These are phyloP conservation scores for Colletotrichum plurivorum DNA, from an alignment of 2,329 filamentous ascomycete genomes.

Conservation along the genomic window DNA sequence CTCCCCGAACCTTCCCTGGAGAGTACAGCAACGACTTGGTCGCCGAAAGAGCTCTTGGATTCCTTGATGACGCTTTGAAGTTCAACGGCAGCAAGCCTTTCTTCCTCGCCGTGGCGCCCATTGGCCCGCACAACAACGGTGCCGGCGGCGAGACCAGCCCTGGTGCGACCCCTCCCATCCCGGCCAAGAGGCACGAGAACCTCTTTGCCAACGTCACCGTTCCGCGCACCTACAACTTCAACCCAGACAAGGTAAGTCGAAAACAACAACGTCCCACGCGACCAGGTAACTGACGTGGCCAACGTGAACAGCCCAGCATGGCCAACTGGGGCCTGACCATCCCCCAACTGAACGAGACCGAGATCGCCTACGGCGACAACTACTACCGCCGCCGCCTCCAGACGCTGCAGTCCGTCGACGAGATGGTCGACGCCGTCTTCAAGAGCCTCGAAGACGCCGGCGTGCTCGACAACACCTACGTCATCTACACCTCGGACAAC, in stretches of 20 bases:
- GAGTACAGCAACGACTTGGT: conserved; percentile 69
- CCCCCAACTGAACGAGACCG: conserved; percentile 54
- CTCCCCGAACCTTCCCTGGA: conserved; percentile 47
- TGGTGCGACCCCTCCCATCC: conserved; percentile 60
- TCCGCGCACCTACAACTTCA: conserved; percentile 76
- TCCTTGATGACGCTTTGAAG: conserved; percentile 72
- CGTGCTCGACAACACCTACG: conserved; percentile 73
- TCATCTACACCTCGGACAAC: conserved; percentile 73
- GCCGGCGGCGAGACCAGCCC: conserved; percentile 32
- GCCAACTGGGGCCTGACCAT: conserved; percentile 64
- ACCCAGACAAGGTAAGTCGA: conserved; percentile 67
- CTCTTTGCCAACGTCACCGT: conserved; percentile 73
- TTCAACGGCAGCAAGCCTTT: conserved; percentile 69
- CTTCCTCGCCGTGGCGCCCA: conserved; percentile 76
- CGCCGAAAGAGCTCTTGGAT: conserved; percentile 68
- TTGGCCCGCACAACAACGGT: conserved; percentile 75
- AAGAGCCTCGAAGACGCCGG: conserved; percentile 61
- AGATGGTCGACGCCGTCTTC: conserved; percentile 65
- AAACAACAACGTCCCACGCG: no score
- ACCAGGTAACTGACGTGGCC: no score
- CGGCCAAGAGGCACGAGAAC: conserved; percentile 72
- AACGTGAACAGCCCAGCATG: conserved; percentile 49
- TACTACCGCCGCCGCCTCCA: conserved; percentile 67
- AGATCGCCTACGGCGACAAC: conserved; percentile 63
- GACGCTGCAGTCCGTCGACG: conserved; percentile 68